These are phyloP conservation scores for Apiotrichum domesticum DNA, from an alignment of 1,284 basidiomycete genomes.

Conservation along the genomic window DNA sequence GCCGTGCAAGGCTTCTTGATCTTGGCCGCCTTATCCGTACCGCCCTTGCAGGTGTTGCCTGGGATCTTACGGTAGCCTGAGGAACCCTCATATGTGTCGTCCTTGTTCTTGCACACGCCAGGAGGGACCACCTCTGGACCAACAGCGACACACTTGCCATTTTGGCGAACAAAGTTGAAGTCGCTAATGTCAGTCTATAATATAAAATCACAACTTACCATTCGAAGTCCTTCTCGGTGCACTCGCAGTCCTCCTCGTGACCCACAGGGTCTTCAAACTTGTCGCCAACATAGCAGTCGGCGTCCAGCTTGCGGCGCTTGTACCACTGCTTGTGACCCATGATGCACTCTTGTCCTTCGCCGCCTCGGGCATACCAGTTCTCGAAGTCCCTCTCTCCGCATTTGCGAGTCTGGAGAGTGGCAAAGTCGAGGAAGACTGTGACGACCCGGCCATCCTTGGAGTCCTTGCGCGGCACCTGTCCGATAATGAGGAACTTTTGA, in stretches of 20 bases:
- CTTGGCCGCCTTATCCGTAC: conserved; percentile 60
- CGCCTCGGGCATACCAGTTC: conserved; percentile 72
- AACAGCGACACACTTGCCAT: conserved; percentile 65
- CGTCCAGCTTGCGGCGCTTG: conserved; percentile 71
- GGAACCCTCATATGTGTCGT: conserved; percentile 72
- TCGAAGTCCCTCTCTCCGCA: conserved; percentile 75
- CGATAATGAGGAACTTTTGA: conserved; percentile 79
- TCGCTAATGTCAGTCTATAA: conserved; percentile 23
- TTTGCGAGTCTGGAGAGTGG: conserved; percentile 60
- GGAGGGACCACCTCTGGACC: conserved; percentile 81
- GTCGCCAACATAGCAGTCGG: conserved; percentile 84
- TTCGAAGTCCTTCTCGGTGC: conserved; percentile 84
- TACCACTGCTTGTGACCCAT: conserved; percentile 99
- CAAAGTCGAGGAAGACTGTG: conserved; percentile 78
- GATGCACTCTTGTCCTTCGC: conserved; percentile 67
- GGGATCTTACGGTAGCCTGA: conserved; percentile 90
- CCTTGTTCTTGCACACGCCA: conserved; percentile 61
- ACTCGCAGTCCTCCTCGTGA: conserved; percentile 76
- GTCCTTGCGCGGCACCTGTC: conserved; percentile 63
- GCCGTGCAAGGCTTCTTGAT: conserved; percentile 53
- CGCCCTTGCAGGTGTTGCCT: conserved; percentile 72
- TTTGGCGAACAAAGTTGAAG: conserved; percentile 53
- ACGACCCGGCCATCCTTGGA: conserved; percentile 60
- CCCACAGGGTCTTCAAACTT: conserved; percentile 81
- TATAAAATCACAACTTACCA: conserved; percentile 55